These are phyloP conservation scores for Termitomyces sp. DNA, from an alignment of 768 basidiomycete species.

Conservation along the genomic window DNA sequence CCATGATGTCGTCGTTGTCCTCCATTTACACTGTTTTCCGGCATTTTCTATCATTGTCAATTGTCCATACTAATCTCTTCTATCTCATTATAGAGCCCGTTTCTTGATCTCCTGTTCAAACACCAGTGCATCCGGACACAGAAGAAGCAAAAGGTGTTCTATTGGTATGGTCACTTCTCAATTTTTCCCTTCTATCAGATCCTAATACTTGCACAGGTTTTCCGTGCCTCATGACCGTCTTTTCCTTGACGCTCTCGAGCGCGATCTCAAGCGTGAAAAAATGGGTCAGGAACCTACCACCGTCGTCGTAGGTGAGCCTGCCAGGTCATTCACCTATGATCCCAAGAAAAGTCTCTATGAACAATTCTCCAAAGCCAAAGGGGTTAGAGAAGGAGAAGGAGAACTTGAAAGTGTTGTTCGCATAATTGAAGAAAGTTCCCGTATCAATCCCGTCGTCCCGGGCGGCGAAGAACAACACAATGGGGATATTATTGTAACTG, in stretches of 20 bases:
- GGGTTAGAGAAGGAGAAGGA: conserved; percentile 37
- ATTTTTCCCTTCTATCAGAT: neutral
- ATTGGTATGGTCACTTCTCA: conserved; percentile 59
- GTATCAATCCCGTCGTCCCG: neutral
- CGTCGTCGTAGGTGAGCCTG: conserved; percentile 70
- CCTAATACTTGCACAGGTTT: conserved; percentile 55
- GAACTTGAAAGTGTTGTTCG: conserved; percentile 34
- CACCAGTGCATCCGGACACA: conserved; percentile 96
- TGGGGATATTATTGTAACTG: conserved; percentile 18
- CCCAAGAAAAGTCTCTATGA: conserved; percentile 83
- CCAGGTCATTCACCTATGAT: conserved; percentile 85
- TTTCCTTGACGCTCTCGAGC: conserved; percentile 94
- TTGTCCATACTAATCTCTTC: conserved; percentile 2
- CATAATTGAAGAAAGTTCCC: conserved; percentile 25
- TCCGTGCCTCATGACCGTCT: conserved; percentile 96
- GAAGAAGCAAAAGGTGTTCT: conserved; percentile 99
- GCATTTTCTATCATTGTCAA: neutral
- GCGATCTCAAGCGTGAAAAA: conserved; percentile 94
- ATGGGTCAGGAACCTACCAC: conserved; percentile 88
- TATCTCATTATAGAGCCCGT: conserved; percentile 68
- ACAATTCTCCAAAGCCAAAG: conserved; percentile 63
- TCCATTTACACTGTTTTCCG: neutral
- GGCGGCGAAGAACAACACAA: conserved; percentile 7
- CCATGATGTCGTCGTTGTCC: too few species aligned
- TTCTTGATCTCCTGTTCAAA: conserved; percentile 92